Conservation (phyloP, 257 asterid genomes). For the Solanum arcanum region DNA sequence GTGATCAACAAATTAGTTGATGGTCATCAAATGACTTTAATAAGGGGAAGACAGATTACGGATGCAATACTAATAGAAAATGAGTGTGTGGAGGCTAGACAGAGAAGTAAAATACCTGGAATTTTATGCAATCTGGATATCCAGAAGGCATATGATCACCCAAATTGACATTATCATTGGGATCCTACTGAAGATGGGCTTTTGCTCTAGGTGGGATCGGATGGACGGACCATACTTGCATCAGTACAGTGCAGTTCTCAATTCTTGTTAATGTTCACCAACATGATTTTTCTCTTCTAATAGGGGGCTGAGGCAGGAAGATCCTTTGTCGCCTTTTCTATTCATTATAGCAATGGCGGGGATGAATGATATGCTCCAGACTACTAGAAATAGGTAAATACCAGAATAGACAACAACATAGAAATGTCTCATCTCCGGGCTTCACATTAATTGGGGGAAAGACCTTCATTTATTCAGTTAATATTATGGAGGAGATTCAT, state of each 20-base stretch:
- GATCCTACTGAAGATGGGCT: background rate
- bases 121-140: background rate
- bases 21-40: background rate
- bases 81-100: background rate
- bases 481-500: background rate
- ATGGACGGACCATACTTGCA: background rate
- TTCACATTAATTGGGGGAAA: background rate
- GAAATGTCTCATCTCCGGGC: background rate
- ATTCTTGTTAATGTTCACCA: background rate
- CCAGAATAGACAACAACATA: background rate
- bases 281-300: background rate
- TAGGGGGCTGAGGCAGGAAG: background rate
- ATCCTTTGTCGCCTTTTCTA: background rate
- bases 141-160: background rate
- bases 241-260: background rate
- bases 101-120: background rate
- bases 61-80: background rate
- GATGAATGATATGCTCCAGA: background rate
- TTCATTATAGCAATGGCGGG: background rate
- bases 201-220: background rate
- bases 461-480: background rate
- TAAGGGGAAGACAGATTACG: background rate
- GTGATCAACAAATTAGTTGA: background rate
- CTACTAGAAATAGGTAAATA: background rate
- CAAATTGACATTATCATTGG: background rate